These are phyloP conservation scores for Agapanthus africanus DNA, from an alignment of 106 monocot genomes.

Conservation along the genomic window DNA sequence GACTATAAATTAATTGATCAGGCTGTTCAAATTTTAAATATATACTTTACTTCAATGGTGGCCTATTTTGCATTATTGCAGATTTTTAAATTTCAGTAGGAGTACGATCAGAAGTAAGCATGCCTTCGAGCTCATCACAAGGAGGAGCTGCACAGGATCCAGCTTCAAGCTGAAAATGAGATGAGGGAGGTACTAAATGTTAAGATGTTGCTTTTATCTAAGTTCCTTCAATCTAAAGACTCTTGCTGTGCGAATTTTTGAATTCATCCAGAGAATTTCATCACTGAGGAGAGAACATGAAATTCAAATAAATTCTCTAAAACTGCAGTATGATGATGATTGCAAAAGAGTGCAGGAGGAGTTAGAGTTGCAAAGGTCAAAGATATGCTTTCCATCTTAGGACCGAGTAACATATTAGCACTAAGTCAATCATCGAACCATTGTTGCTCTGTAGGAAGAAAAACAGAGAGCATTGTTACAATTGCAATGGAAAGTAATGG, in stretches of 20 bases:
- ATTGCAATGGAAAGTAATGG: conserved; percentile 96
- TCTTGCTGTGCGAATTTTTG: not conserved
- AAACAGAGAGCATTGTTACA: conserved; percentile 80
- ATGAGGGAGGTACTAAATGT: conserved; percentile 66
- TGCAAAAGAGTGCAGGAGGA: conserved; percentile 67
- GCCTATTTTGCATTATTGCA: conserved; percentile 28
- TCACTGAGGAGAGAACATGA: conserved; percentile 88
- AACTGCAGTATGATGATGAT: conserved; percentile 74
- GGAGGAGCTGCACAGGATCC: conserved; percentile 63
- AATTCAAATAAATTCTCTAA: conserved; percentile 74
- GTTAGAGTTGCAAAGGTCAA: conserved; percentile 73
- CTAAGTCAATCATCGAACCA: not conserved
- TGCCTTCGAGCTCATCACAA: conserved; percentile 46
- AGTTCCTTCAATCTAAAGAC: not conserved
- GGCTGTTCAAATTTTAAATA: not conserved
- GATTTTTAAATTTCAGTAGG: conserved; percentile 66
- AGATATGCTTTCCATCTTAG: conserved; percentile 27
- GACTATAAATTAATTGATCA: not conserved
- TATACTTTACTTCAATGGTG: not conserved
- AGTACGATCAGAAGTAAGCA: conserved; percentile 56
- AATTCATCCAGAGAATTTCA: conserved; percentile 46
- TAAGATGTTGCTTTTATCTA: not conserved
- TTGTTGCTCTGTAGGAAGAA: conserved; percentile 60
- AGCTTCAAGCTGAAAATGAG: conserved; percentile 80
- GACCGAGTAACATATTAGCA: not conserved